Evolutionary conservation across 306 rosid species (phyloP).

Genomic region (Prunus padus): DNA sequence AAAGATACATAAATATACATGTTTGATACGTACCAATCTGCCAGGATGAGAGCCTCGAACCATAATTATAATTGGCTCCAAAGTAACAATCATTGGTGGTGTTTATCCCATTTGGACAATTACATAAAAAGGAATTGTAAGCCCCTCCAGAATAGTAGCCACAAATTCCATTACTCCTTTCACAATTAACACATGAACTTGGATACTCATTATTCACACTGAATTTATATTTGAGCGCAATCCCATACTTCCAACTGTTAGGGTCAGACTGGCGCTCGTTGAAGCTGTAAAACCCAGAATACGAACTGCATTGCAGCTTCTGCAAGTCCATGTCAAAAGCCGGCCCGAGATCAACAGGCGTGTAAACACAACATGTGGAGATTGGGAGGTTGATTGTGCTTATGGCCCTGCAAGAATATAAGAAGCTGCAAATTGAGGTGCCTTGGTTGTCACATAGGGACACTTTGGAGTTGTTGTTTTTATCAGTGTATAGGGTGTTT

Average conservation of each 20-base stretch:
- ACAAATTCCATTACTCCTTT: constrained; percentile 62
- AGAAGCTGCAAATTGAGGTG: constrained; percentile 49
- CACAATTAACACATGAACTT: constrained; percentile 57
- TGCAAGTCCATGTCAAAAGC: constrained; percentile 74
- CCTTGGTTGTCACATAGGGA: constrained; percentile 59
- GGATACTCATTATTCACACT: constrained; percentile 72
- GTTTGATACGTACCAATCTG: constrained; percentile 38
- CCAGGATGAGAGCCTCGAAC: constrained; percentile 35
- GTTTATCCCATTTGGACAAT: constrained; percentile 75
- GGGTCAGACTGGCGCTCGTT: constrained; percentile 63
- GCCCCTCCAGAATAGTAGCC: constrained; percentile 39
- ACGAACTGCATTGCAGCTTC: constrained; percentile 72
- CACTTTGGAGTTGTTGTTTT: constrained; percentile 19
- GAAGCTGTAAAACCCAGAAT: constrained; percentile 76
- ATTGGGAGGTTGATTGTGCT: constrained; percentile 59
- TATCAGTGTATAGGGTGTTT: constrained; percentile 27
- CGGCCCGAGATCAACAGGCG: constrained; percentile 85
- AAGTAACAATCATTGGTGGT: constrained; percentile 64
- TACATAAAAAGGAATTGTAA: constrained; percentile 59
- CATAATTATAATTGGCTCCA: constrained; percentile 40
- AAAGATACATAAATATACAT: background rate
- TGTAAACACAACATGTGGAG: constrained; percentile 73
- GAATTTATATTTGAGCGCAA: constrained; percentile 73
- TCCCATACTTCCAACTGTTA: constrained; percentile 82
- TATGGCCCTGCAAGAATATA: constrained; percentile 63